These are phyloP conservation scores for Neoarthrinium moseri DNA, from an alignment of 2,329 filamentous ascomycete species.

Conservation along the genomic window DNA sequence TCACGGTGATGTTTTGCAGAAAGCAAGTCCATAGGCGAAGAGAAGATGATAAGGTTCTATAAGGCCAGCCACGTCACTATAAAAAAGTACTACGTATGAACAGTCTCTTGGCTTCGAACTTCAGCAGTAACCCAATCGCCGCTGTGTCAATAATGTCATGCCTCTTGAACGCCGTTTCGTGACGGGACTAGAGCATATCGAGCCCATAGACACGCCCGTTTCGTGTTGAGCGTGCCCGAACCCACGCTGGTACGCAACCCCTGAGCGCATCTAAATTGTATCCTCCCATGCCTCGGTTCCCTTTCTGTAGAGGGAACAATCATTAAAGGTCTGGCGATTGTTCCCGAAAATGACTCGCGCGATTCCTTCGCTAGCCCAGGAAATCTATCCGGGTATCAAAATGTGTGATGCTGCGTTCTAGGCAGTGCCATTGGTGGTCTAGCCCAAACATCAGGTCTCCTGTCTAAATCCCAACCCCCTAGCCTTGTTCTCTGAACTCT, in stretches of 20 bases:
- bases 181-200: neutral
- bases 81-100: too few relatives aligned
- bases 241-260: too few relatives aligned
- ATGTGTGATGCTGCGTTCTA: slow-evolving; percentile 15
- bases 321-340: too few relatives aligned
- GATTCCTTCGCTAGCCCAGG: slow-evolving; percentile 4
- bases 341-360: too few relatives aligned
- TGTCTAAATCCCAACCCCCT: neutral
- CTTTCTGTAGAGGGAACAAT: too few relatives aligned
- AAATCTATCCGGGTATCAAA: slow-evolving; percentile 38
- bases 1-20: too few relatives aligned
- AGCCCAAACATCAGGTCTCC: neutral
- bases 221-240: too few relatives aligned
- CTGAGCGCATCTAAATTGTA: too few relatives aligned
- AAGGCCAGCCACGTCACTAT: neutral
- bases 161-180: slow-evolving; percentile 2
- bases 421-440: neutral
- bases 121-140: neutral
- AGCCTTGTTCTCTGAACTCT: too few relatives aligned
- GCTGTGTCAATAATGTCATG: neutral
- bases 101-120: neutral
- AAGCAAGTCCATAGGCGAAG: too few relatives aligned
- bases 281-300: too few relatives aligned
- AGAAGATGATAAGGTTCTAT: neutral
- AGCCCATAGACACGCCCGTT: too few relatives aligned